Percentiles rank a stretch among this genome's conserved stretches.
These are phyloP conservation scores for Tympanopsis confertula DNA, from an alignment of 2,329 filamentous ascomycete genomes.

Conservation along the genomic window DNA sequence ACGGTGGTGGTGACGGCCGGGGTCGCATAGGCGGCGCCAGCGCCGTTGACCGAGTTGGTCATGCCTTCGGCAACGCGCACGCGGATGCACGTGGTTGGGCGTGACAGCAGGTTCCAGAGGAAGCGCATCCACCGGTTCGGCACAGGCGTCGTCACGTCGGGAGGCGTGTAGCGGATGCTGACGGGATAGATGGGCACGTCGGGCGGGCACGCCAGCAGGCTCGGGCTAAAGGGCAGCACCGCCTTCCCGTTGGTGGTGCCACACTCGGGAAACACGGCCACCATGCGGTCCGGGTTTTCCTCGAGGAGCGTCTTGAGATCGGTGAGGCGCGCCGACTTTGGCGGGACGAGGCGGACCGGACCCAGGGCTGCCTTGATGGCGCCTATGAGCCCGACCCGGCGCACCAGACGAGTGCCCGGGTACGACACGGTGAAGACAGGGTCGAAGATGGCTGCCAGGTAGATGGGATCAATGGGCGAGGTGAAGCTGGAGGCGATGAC, in stretches of 20 bases:
- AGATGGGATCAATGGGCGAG: slow-evolving; percentile 83
- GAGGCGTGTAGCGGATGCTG: slow-evolving; percentile 76
- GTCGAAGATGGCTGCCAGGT: slow-evolving; percentile 91
- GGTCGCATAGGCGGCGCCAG: slow-evolving; percentile 14
- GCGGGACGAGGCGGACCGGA: slow-evolving; percentile 35
- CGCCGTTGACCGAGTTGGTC: slow-evolving; percentile 30
- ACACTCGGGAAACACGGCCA: slow-evolving; percentile 87
- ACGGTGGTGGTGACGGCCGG: slow-evolving; percentile 16
- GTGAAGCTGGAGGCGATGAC: slow-evolving; percentile 87
- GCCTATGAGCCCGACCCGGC: slow-evolving; percentile 63
- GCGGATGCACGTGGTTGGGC: slow-evolving; percentile 77
- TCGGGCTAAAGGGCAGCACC: slow-evolving; percentile 73
- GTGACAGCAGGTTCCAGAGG: slow-evolving; percentile 74
- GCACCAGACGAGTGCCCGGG: slow-evolving; percentile 61
- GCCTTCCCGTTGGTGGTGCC: slow-evolving; percentile 88
- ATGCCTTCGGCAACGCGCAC: slow-evolving; percentile 79
- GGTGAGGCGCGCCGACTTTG: slow-evolving; percentile 36
- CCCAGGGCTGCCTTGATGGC: slow-evolving; percentile 66
- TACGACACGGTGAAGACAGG: slow-evolving; percentile 85
- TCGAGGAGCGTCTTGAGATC: slow-evolving; percentile 51
- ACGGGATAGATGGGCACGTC: slow-evolving; percentile 77
- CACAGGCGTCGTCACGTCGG: slow-evolving; percentile 82
- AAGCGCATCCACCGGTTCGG: slow-evolving; percentile 64
- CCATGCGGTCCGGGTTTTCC: slow-evolving; percentile 60
- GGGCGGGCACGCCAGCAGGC: slow-evolving; percentile 55